Evolutionary conservation across 2,329 filamentous ascomycete species (phyloP).

Genomic region (Plectosphaerella plurivora): DNA sequence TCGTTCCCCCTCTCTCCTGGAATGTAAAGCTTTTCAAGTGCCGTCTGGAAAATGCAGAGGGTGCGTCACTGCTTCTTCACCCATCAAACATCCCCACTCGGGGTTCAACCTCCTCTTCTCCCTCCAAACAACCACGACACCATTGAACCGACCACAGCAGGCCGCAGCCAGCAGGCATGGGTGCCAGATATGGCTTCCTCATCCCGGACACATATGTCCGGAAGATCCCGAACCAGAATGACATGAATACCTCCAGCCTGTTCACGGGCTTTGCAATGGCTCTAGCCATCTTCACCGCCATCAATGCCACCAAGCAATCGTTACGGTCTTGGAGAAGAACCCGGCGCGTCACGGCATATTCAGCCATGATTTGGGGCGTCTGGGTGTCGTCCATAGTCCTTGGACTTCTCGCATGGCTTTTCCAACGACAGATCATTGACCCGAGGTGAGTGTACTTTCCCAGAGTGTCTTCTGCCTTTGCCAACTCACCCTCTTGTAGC

Average conservation of each 20-base stretch:
- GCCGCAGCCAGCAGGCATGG: not conserved
- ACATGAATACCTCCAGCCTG: slow-evolving; percentile 29
- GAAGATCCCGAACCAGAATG: slow-evolving; percentile 6
- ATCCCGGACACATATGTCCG: not conserved
- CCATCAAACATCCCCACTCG: too few species aligned
- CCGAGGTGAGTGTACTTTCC: slow-evolving; percentile 17
- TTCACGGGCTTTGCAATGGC: slow-evolving; percentile 31
- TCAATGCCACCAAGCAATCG: slow-evolving; percentile 30
- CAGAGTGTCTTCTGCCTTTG: not conserved
- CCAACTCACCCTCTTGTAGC: not conserved
- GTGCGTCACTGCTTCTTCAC: too few species aligned
- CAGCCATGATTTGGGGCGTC: slow-evolving; percentile 35
- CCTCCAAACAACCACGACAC: too few species aligned
- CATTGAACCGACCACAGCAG: too few species aligned
- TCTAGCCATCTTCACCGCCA: slow-evolving; percentile 25
- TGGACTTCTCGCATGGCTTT: slow-evolving; percentile 29
- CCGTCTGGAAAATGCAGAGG: too few species aligned
- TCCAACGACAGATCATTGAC: slow-evolving; percentile 23
- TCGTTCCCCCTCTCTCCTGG: too few species aligned
- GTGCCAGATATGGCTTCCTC: not conserved
- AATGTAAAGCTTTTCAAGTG: too few species aligned
- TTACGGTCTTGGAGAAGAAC: slow-evolving; percentile 22
- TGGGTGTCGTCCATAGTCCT: slow-evolving; percentile 26
- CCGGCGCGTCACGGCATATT: slow-evolving; percentile 27
- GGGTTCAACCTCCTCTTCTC: too few species aligned